These are phyloP conservation scores for Priceomyces carsonii DNA, from an alignment of 805 yeast species.

Conservation along the genomic window DNA sequence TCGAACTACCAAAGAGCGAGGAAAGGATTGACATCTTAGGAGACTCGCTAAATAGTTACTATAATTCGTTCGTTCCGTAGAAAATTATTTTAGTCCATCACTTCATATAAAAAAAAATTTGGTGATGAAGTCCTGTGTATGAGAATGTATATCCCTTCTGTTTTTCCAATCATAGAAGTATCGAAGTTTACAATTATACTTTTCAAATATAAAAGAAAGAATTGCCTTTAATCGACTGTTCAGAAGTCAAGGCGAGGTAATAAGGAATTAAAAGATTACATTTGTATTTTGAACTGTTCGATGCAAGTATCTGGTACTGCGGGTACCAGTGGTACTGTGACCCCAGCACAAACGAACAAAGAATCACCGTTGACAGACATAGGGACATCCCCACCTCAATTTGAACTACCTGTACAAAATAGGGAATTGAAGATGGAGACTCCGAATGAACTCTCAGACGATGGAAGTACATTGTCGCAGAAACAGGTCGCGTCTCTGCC, in stretches of 20 bases:
- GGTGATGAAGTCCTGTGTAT: slow-evolving; percentile 4
- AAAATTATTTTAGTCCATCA: too few relatives aligned
- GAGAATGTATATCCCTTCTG: background rate
- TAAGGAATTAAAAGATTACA: too few relatives aligned
- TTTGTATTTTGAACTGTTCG: background rate
- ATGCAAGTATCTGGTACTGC: slow-evolving; percentile 4
- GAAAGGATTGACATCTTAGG: slow-evolving; percentile 37
- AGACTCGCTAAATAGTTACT: too few relatives aligned
- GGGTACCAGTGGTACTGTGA: slow-evolving; percentile 4
- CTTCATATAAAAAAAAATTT: slow-evolving; percentile 4
- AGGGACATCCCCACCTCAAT: slow-evolving; percentile 42
- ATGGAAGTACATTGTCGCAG: background rate
- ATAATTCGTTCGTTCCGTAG: too few relatives aligned
- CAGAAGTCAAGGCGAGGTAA: too few relatives aligned
- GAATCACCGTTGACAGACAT: slow-evolving; percentile 44
- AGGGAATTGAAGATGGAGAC: slow-evolving; percentile 5
- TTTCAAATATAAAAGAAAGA: background rate
- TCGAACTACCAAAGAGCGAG: slow-evolving; percentile 30
- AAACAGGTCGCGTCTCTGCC: background rate
- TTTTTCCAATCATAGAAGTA: slow-evolving; percentile 1
- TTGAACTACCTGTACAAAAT: slow-evolving; percentile 22
- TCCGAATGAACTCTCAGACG: background rate
- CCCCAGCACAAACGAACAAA: slow-evolving; percentile 18
- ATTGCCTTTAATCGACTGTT: too few relatives aligned
- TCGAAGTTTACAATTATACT: background rate